Evolutionary conservation across 73 alveolate genomes (phyloP).

Genomic region (Symbiodinium natans): DNA sequence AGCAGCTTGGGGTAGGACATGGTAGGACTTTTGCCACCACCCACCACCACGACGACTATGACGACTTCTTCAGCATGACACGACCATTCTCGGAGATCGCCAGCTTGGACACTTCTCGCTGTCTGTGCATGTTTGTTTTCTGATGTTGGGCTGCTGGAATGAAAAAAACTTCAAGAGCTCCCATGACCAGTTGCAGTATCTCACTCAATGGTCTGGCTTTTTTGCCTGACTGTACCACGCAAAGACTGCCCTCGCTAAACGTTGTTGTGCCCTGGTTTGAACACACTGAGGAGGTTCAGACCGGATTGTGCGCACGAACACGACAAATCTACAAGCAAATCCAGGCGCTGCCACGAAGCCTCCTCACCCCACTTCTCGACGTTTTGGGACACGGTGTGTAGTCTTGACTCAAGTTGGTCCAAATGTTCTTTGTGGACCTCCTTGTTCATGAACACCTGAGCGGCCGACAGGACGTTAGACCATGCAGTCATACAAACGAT

Average conservation of each 20-base stretch:
- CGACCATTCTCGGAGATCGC: background rate
- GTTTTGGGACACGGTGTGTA: background rate
- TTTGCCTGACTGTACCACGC: background rate
- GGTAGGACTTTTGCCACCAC: background rate
- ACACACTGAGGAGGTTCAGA: too few species aligned
- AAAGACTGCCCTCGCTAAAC: background rate
- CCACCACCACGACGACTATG: background rate
- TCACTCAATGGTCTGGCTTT: background rate
- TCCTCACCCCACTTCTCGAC: constrained; percentile 9
- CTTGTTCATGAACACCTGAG: constrained; percentile 70
- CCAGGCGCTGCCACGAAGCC: background rate
- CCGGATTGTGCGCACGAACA: background rate
- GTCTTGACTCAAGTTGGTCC: constrained; percentile 43
- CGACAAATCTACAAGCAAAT: background rate
- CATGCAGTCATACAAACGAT: background rate
- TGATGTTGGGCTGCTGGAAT: background rate
- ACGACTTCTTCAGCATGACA: background rate
- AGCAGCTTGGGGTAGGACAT: background rate
- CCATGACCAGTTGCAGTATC: too few species aligned
- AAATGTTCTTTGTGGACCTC: constrained; percentile 86
- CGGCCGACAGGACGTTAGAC: too few species aligned
- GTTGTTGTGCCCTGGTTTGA: too few species aligned
- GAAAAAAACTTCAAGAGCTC: too few species aligned
- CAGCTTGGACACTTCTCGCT: background rate
- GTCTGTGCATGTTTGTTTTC: background rate